These are phyloP conservation scores for Solanum pinnatisectum DNA, from an alignment of 257 asterid species.

Conservation along the genomic window DNA sequence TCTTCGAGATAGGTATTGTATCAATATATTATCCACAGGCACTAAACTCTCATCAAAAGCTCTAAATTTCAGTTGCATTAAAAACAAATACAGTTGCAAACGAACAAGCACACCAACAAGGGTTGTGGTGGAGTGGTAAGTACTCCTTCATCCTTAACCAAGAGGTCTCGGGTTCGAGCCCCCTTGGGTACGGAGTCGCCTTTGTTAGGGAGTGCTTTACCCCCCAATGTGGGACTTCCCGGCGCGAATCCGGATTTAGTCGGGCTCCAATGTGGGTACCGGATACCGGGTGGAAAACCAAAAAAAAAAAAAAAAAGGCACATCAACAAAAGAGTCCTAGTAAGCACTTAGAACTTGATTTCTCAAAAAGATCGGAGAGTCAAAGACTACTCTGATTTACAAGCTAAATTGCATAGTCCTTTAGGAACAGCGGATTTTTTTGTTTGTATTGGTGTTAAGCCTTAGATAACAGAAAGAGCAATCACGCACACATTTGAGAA, in stretches of 20 bases:
- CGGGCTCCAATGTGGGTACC: no score
- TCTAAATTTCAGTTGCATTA: background rate
- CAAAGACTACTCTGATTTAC: background rate
- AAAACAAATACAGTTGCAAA: background rate
- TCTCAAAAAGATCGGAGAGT: background rate
- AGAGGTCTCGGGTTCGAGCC: no score
- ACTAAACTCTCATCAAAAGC: background rate
- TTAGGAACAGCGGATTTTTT: background rate
- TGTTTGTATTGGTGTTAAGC: background rate
- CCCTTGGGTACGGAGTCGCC: no score
- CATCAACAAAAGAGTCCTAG: background rate
- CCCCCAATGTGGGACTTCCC: no score
- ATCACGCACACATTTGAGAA: background rate
- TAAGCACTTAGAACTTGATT: background rate
- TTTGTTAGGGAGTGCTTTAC: no score
- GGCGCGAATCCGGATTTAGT: no score
- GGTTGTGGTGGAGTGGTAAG: no score
- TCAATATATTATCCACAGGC: background rate
- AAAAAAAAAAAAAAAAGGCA: background rate
- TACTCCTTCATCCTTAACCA: no score
- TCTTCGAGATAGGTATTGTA: background rate
- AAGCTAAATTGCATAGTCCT: background rate
- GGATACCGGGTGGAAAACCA: no score
- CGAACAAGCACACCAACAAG: background rate
- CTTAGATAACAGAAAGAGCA: background rate